phyloP scores from a whole-genome alignment of 139 green algal genomes.

The Nannochloris sp. region DNA sequence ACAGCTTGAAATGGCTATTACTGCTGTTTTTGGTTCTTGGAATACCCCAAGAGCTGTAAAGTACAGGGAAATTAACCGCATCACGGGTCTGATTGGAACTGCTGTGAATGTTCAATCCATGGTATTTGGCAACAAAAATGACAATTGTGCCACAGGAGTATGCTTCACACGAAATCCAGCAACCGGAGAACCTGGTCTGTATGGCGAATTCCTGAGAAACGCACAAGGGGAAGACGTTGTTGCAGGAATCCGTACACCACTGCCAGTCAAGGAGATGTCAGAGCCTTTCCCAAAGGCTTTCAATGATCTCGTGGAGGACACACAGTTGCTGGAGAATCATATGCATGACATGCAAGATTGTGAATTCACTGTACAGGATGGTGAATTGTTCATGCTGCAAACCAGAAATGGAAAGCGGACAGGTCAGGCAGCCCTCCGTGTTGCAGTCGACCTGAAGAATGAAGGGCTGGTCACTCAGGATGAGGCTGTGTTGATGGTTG shows the following conservation, averaged over 20 bases:
- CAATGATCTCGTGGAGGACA: constrained; percentile 61
- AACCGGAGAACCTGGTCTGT: constrained; percentile 63
- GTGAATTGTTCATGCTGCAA: constrained; percentile 82
- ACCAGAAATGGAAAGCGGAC: constrained; percentile 80
- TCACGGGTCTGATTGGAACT: constrained; percentile 73
- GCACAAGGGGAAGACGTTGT: constrained; percentile 87
- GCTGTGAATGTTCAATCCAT: constrained; percentile 86
- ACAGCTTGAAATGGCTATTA: constrained; percentile 57
- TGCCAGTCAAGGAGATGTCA: constrained; percentile 57
- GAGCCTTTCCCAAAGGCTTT: constrained; percentile 67
- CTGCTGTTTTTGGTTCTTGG: constrained; percentile 73
- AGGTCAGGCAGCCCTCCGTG: constrained; percentile 58
- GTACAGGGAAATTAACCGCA: constrained; percentile 83
- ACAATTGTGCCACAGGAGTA: constrained; percentile 70
- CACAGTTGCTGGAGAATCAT: constrained; percentile 62
- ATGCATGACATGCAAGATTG: constrained; percentile 87
- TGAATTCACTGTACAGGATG: constrained; percentile 86
- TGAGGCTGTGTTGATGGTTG: constrained; percentile 69
- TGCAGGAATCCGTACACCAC: constrained; percentile 75
- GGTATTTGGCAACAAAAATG: constrained; percentile 80
- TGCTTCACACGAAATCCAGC: constrained; percentile 78
- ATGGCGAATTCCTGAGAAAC: constrained; percentile 84
- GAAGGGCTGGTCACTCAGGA: constrained; percentile 45
- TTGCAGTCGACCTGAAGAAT: constrained; percentile 65
- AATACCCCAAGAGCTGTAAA: constrained; percentile 67